These are phyloP conservation scores for Blastocladiella emersonii DNA, from an alignment of 371 early-diverging fungal genomes.

Conservation along the genomic window DNA sequence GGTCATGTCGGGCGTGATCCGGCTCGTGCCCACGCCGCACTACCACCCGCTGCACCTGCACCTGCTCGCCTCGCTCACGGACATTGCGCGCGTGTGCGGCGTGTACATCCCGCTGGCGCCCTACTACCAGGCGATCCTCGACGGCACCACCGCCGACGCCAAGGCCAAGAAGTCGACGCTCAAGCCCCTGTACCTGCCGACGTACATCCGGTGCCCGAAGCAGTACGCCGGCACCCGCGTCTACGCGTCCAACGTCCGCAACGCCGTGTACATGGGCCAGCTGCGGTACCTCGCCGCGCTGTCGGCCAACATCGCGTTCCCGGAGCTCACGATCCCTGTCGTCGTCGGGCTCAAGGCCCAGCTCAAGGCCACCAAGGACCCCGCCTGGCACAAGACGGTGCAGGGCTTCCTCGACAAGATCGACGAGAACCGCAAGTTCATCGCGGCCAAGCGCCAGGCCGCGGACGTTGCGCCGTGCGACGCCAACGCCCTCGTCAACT, in stretches of 20 bases:
- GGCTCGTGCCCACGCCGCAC: conserved; percentile 71
- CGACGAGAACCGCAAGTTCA: conserved; percentile 1
- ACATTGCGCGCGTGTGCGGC: conserved; percentile 50
- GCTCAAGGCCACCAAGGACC: neutral
- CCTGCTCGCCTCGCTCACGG: conserved; percentile 50
- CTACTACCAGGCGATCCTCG: conserved; percentile 16
- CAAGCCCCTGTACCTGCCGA: conserved; percentile 65
- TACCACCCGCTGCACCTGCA: conserved; percentile 86
- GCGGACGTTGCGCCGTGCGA: conserved; percentile 1
- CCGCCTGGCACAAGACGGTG: neutral
- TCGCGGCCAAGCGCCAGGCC: neutral
- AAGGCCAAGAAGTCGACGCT: conserved; percentile 50
- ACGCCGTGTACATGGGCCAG: conserved; percentile 52
- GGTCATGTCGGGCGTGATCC: conserved; percentile 66
- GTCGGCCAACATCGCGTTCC: conserved; percentile 67
- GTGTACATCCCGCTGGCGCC: conserved; percentile 61
- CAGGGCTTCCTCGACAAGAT: conserved; percentile 3
- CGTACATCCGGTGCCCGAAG: conserved; percentile 58
- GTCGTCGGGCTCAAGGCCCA: conserved; percentile 36
- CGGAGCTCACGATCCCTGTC: conserved; percentile 66
- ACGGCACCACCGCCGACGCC: conserved; percentile 11
- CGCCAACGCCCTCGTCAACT: neutral
- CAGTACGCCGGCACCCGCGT: conserved; percentile 62
- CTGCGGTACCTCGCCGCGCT: conserved; percentile 53
- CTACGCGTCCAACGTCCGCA: conserved; percentile 62